These are phyloP conservation scores for Bertia moriformis DNA, from an alignment of 2,329 filamentous ascomycete genomes.

Conservation along the genomic window DNA sequence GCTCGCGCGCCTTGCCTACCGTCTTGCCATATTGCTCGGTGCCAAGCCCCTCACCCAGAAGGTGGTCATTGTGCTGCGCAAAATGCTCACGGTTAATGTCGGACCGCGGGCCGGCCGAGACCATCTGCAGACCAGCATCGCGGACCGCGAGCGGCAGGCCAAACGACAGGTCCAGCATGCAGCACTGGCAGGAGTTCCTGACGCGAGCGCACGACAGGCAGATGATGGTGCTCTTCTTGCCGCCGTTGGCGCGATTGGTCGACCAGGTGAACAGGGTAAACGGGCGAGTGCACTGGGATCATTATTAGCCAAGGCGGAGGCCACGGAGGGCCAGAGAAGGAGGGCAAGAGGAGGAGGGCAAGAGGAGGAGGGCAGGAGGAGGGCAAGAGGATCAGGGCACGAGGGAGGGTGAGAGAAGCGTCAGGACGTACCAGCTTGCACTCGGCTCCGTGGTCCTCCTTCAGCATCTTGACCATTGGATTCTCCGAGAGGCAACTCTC, in stretches of 20 bases:
- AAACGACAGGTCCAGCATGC: constrained; percentile 95
- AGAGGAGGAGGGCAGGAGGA: too few species aligned
- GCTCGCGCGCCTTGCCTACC: constrained; percentile 85
- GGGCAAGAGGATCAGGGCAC: too few species aligned
- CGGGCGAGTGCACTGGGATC: constrained; percentile 61
- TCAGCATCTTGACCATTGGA: constrained; percentile 96
- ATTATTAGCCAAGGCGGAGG: not conserved
- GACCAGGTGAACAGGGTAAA: constrained; percentile 96
- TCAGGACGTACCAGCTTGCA: constrained; percentile 43
- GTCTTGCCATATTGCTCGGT: constrained; percentile 91
- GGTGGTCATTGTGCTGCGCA: constrained; percentile 89
- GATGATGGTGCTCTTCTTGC: constrained; percentile 86
- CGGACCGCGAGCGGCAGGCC: constrained; percentile 86
- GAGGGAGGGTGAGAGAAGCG: not conserved
- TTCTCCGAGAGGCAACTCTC: constrained; percentile 93
- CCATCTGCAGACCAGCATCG: constrained; percentile 94
- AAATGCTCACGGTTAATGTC: constrained; percentile 95
- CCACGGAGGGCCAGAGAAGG: too few species aligned
- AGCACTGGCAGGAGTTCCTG: constrained; percentile 98
- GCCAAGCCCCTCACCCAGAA: constrained; percentile 81
- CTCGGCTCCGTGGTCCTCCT: constrained; percentile 84
- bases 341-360: too few species aligned
- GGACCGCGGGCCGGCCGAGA: constrained; percentile 81
- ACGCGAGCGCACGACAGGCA: constrained; percentile 91
- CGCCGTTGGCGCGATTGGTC: constrained; percentile 70